Conservation (phyloP, 805 yeast genomes). For the Priceomyces medius region DNA sequence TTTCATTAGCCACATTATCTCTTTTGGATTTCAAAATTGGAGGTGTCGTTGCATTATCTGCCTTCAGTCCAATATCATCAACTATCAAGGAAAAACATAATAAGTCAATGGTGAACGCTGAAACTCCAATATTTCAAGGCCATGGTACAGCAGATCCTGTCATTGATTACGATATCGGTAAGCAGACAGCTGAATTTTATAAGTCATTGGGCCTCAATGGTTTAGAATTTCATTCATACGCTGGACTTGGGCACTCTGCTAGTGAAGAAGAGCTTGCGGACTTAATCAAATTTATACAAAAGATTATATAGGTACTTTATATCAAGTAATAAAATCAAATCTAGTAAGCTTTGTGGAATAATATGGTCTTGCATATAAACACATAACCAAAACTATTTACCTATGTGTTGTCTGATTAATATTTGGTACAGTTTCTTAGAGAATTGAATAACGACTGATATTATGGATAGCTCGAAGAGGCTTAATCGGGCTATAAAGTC, state of each 20-base stretch:
- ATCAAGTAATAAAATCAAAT: no score
- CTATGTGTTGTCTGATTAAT: no score
- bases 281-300: conserved; percentile 35
- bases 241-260: conserved; percentile 67
- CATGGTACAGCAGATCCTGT: conserved; percentile 83
- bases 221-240: conserved; percentile 50
- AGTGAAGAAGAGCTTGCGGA: conserved; percentile 64
- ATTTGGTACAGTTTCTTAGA: no score
- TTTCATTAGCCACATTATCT: conserved; percentile 62
- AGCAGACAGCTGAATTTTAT: conserved; percentile 44
- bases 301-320: conserved; percentile 5
- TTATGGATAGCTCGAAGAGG: conserved; percentile 5
- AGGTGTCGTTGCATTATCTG: conserved; percentile 76
- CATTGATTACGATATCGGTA: conserved; percentile 44
- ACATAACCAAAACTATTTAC: no score
- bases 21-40: conserved; percentile 63
- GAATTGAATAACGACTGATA: neutral
- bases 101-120: conserved; percentile 40
- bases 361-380: no score
- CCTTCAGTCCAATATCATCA: conserved; percentile 53
- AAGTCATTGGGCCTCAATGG: conserved; percentile 44
- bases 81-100: conserved; percentile 15
- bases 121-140: conserved; percentile 81
- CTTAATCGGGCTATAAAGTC: conserved; percentile 5
- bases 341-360: no score